phyloP scores from a whole-genome alignment of 2,329 filamentous ascomycete species.

The Aspergillus jensenii region DNA sequence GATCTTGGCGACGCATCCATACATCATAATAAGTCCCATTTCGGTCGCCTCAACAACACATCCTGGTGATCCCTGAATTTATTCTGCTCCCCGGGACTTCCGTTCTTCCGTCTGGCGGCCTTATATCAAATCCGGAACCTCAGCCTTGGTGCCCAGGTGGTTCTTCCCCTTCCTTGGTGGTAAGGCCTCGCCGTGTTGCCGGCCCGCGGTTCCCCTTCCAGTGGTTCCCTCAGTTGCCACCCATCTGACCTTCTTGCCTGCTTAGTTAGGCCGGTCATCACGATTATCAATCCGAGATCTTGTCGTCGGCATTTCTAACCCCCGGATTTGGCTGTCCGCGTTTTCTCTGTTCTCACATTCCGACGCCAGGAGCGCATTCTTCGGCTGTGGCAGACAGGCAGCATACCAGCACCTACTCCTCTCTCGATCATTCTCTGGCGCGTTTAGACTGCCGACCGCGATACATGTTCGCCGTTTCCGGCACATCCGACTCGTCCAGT shows the following conservation, averaged over 20 bases:
- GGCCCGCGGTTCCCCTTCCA: constrained; percentile 10
- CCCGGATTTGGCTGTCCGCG: not conserved
- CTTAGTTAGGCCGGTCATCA: not conserved
- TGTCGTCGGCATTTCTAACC: constrained; percentile 1
- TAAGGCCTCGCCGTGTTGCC: constrained; percentile 6
- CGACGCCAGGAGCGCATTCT: constrained; percentile 17
- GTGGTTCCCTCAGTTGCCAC: constrained; percentile 13
- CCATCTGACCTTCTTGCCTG: constrained; percentile 2
- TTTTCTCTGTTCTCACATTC: constrained; percentile 13
- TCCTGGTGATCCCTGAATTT: not conserved
- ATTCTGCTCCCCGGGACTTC: not conserved
- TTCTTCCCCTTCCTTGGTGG: constrained; percentile 2
- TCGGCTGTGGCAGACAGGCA: constrained; percentile 13
- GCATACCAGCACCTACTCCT: constrained; percentile 5
- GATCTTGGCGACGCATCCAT: constrained; percentile 3
- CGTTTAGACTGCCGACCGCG: constrained; percentile 14
- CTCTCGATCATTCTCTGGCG: constrained; percentile 11
- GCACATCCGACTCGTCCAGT: constrained; percentile 9
- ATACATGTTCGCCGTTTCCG: constrained; percentile 19
- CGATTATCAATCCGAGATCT: not conserved
- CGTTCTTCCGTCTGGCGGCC: not conserved
- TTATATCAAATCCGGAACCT: not conserved
- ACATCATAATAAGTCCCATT: not conserved
- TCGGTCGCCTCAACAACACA: not conserved
- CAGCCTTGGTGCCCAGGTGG: not conserved